These are phyloP conservation scores for Ogataea sp. DNA, from an alignment of 805 yeast genomes.

Conservation along the genomic window DNA sequence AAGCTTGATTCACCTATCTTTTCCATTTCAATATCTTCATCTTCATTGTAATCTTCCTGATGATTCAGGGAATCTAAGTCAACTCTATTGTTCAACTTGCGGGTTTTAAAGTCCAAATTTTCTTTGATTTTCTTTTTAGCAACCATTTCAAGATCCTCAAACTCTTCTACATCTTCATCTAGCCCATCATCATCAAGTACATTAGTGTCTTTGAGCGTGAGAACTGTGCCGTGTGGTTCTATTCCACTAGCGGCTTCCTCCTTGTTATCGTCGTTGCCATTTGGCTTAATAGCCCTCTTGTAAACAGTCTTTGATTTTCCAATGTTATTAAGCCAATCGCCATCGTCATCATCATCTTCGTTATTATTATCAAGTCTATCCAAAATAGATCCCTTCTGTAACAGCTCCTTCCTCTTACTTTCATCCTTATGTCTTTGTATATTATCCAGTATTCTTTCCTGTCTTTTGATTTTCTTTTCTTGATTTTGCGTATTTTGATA, in stretches of 20 bases:
- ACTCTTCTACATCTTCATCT: constrained; percentile 30
- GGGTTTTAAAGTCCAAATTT: constrained; percentile 5
- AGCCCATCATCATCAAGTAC: constrained; percentile 29
- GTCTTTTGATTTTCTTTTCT: constrained; percentile 25
- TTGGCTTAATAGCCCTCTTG: constrained; percentile 1
- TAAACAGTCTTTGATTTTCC: constrained; percentile 18
- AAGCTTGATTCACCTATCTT: constrained; percentile 6
- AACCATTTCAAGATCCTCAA: constrained; percentile 25
- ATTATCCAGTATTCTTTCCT: constrained; percentile 11
- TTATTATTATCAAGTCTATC: constrained; percentile 20
- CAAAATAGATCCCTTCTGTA: constrained; percentile 17
- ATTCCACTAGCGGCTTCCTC: constrained; percentile 22
- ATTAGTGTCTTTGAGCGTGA: constrained; percentile 50
- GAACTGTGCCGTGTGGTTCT: constrained; percentile 34
- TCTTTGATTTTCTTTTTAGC: constrained; percentile 13
- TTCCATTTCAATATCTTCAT: constrained; percentile 13
- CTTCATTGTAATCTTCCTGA: constrained; percentile 17
- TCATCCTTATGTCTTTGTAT: constrained; percentile 9
- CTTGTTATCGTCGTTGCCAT: background rate
- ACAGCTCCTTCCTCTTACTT: constrained; percentile 13
- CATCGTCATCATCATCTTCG: constrained; percentile 24
- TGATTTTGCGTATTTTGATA: constrained; percentile 23
- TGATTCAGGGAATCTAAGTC: too few species aligned
- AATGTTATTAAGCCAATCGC: constrained; percentile 28
- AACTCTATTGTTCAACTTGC: constrained; percentile 22